Evolutionary conservation across 2,329 filamentous ascomycete species (phyloP).

Genomic region (Cadophora sp.): DNA sequence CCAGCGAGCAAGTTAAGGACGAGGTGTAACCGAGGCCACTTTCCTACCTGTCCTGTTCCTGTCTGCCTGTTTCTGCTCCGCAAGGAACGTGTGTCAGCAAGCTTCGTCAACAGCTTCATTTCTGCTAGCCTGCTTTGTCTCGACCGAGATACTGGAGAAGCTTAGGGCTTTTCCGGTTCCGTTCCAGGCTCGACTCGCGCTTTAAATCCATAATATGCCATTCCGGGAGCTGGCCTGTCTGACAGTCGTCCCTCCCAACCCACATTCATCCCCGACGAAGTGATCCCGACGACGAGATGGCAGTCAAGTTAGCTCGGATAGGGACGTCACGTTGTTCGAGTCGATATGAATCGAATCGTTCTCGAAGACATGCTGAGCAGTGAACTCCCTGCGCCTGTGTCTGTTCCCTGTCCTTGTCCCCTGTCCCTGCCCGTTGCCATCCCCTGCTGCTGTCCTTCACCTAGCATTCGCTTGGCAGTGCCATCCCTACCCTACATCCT

Average conservation of each 20-base stretch:
- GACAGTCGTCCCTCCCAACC: neutral
- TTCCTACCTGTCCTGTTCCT: constrained; percentile 10
- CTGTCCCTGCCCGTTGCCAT: neutral
- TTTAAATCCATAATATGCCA: neutral
- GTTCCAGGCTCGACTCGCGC: neutral
- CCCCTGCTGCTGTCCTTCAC: constrained; percentile 17
- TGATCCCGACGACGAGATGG: constrained; percentile 6
- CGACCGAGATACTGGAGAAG: constrained; percentile 6
- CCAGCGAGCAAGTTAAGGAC: neutral
- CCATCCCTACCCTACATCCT: neutral
- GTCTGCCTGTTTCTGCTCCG: constrained; percentile 9
- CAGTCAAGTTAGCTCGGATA: neutral
- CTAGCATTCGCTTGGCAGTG: constrained; percentile 14
- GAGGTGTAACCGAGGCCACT: constrained; percentile 1
- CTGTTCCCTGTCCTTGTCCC: neutral
- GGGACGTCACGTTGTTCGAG: constrained; percentile 11
- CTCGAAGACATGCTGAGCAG: constrained; percentile 7
- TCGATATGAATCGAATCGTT: constrained; percentile 10
- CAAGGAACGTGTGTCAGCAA: constrained; percentile 6
- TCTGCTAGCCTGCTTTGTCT: neutral
- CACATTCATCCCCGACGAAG: constrained; percentile 3
- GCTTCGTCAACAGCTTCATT: neutral
- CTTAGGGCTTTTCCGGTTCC: neutral
- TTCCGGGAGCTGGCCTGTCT: constrained; percentile 5
- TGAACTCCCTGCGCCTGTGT: constrained; percentile 9